phyloP scores from a whole-genome alignment of 306 rosid species.

The Lotus japonicus region DNA sequence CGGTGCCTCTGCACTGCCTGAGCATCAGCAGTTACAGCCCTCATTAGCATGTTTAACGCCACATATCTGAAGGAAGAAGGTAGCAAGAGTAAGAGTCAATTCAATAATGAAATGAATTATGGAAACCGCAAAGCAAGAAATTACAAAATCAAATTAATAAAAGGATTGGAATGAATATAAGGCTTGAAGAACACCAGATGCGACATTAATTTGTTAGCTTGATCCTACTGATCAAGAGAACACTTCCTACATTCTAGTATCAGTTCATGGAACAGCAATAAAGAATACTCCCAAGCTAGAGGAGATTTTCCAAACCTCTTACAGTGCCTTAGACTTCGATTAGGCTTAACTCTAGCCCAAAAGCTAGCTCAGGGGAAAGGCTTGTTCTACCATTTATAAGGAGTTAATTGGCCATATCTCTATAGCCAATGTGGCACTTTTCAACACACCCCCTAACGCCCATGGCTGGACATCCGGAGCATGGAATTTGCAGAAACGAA shows the following conservation, averaged over 20 bases:
- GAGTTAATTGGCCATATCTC: no score
- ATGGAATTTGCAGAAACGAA: no score
- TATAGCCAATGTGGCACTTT: no score
- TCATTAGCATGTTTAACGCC: constrained; percentile 95
- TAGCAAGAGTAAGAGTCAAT: constrained; percentile 14
- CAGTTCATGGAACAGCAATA: constrained; percentile 7
- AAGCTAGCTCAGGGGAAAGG: no score
- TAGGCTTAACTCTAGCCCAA: no score
- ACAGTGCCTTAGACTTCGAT: background rate
- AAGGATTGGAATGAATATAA: background rate
- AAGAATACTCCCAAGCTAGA: constrained; percentile 7
- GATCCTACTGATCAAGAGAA: constrained; percentile 9
- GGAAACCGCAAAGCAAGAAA: background rate
- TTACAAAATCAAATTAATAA: background rate
- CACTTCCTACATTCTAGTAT: background rate
- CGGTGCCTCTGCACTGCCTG: constrained; percentile 99
- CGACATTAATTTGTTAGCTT: background rate
- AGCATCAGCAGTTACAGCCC: constrained; percentile 85
- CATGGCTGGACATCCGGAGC: no score
- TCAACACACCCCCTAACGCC: no score
- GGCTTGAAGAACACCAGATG: constrained; percentile 12
- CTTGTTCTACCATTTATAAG: no score
- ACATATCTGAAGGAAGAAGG: constrained; percentile 58
- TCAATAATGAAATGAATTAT: background rate
- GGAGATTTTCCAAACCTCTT: constrained; percentile 7